Base-by-base conservation (phyloP, 2,329 filamentous ascomycete genomes). In the Colletotrichum lindemuthianum region DNA sequence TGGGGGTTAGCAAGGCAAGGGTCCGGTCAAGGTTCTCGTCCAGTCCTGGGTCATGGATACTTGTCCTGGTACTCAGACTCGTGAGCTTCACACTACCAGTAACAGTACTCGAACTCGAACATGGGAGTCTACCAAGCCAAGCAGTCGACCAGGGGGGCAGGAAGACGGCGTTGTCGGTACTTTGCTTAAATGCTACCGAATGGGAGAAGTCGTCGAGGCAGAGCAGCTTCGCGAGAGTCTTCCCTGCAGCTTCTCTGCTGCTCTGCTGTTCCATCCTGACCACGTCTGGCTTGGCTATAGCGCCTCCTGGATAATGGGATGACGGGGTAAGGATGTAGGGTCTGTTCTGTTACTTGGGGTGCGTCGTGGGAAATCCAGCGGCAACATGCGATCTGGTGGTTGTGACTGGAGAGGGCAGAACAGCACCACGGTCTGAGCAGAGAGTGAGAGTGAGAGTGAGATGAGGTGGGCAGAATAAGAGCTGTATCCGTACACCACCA, bases 281-380 rank as follows among this genome's bases (percentile, higher is more conserved):
- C 48, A 24, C 36, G n/a, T 37, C n/a, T 13, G 44, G 53, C 67
- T 52, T 65, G 60, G 59, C 60, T 76, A 78, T 78, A 77, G 71
- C 75, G 72, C 72, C 77, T 75, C 77, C 75, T 79, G 69, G 60
- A 75, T 79, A 78, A 76, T 74, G 69, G 73, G 72, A 64, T 36
- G 57, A 69, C 66, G 70, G 72, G 47, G 49, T 41, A 45, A 57
- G 67, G 57, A 49, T 54, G 49, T 13, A 43, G n/a, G 54, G 33
- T 15, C 34, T 16, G 36, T 59, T 70, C 71, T 76, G 71, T 74
- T 72, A 77, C 75, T 76, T 73, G 73, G 76, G 75, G 73, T 76
- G 76, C 74, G 72, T 75, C 76, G 52, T 33, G 72, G 69, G 64
- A 54, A 59, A 67, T 73, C 70, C 68, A 73, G 68, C 24, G 70